A percentile compares a stretch with the other conserved stretches of the same genome.
Conservation (phyloP, 176 grass and related monocot species). For the Musa beccarii region DNA sequence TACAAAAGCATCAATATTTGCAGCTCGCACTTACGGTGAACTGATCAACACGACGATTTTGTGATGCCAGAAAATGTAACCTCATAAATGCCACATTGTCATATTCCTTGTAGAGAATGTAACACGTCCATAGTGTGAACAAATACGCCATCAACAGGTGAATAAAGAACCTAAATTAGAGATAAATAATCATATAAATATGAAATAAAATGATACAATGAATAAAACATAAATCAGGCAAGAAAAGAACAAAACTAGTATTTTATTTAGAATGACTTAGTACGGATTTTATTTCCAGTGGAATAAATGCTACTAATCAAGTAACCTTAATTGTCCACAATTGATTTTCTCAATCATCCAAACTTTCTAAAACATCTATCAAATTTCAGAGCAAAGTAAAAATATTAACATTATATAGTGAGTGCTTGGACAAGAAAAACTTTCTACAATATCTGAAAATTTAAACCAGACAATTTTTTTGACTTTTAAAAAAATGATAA, state of each 20-base stretch:
- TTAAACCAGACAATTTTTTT: no score
- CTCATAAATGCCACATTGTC: constrained; percentile 86
- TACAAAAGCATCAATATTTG: neutral
- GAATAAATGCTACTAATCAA: neutral
- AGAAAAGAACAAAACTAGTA: neutral
- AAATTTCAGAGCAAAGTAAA: neutral
- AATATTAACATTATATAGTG: no score
- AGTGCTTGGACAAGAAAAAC: no score
- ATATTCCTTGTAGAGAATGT: constrained; percentile 91
- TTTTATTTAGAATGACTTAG: no score
- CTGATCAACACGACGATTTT: constrained; percentile 77
- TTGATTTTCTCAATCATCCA: neutral
- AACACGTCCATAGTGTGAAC: constrained; percentile 82
- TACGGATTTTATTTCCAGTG: no score
- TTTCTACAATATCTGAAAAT: no score
- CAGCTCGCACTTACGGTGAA: constrained; percentile 61
- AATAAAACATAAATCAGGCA: neutral
- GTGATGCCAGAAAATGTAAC: constrained; percentile 85
- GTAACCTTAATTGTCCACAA: no score
- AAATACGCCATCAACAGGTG: constrained; percentile 83
- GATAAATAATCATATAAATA: neutral
- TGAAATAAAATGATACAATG: neutral
- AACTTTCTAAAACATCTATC: neutral
- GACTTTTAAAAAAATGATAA: neutral
- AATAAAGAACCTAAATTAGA: constrained; percentile 73